A percentile compares a stretch with the other conserved stretches of the same genome.
Conservation (phyloP, 768 basidiomycete species). For the Naganishia friedmannii region DNA sequence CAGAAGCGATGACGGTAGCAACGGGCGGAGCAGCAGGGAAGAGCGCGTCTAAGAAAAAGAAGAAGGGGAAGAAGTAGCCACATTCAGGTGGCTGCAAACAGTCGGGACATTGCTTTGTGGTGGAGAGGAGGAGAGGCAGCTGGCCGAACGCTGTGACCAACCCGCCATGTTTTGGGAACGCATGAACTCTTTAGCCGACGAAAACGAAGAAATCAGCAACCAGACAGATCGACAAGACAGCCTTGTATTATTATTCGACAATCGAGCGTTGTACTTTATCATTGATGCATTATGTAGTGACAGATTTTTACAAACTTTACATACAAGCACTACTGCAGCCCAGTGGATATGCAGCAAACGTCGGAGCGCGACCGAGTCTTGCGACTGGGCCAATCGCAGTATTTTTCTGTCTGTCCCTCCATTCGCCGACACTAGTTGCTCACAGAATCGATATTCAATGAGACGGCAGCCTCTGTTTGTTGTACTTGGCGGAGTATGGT, state of each 20-base stretch:
- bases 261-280: background rate
- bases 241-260: background rate
- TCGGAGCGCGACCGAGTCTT: too few relatives aligned
- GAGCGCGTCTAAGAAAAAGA: constrained; percentile 49
- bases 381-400: too few relatives aligned
- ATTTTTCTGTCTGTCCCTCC: too few relatives aligned
- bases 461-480: too few relatives aligned
- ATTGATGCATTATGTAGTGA: background rate
- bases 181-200: background rate
- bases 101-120: too few relatives aligned
- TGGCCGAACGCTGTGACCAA: background rate
- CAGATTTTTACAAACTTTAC: background rate
- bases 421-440: too few relatives aligned
- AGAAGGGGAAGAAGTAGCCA: constrained; percentile 50
- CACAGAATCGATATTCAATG: too few relatives aligned
- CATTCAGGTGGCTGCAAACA: background rate
- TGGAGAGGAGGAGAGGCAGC: background rate
- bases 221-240: background rate
- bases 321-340: too few relatives aligned
- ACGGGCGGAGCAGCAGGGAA: constrained; percentile 35
- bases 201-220: background rate
- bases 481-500: too few relatives aligned
- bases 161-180: background rate
- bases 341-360: too few relatives aligned
- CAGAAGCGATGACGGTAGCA: background rate